A percentile compares a stretch with the other conserved stretches of the same genome.
Evolutionary conservation across 2,329 filamentous ascomycete species (phyloP).

Genomic region (Botryotinia globosa): DNA sequence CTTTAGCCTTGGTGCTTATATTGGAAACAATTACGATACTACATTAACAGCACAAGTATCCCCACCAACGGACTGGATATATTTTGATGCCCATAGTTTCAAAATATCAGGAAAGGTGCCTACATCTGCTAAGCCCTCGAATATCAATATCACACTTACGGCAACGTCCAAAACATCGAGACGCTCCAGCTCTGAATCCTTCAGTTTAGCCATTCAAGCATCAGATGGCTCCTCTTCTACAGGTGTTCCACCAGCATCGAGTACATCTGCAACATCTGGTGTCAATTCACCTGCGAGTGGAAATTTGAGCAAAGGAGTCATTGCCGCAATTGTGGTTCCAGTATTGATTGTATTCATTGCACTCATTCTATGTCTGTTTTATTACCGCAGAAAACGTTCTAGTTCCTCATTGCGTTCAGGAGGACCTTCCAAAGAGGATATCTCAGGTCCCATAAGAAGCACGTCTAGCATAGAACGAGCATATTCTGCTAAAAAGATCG

Average conservation of each 20-base stretch:
- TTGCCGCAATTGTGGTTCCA: conserved; percentile 33
- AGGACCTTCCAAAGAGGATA: conserved; percentile 28
- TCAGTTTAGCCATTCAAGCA: conserved; percentile 26
- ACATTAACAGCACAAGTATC: conserved; percentile 25
- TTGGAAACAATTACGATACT: conserved; percentile 31
- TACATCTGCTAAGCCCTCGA: conserved; percentile 18
- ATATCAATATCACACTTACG: conserved; percentile 29
- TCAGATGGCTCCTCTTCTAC: conserved; percentile 6
- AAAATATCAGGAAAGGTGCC: conserved; percentile 33
- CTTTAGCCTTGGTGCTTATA: conserved; percentile 29
- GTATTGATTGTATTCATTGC: conserved; percentile 24
- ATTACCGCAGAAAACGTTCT: conserved; percentile 25
- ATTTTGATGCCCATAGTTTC: conserved; percentile 32
- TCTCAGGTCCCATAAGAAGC: conserved; percentile 29
- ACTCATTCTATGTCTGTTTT: conserved; percentile 28
- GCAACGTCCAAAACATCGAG: conserved; percentile 30
- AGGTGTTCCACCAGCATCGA: conserved; percentile 17
- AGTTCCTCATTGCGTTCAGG: conserved; percentile 18
- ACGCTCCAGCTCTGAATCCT: conserved; percentile 25
- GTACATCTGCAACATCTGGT: conserved; percentile 15
- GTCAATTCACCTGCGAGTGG: background rate
- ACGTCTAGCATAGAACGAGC: conserved; percentile 24
- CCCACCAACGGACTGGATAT: conserved; percentile 31
- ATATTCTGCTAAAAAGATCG: conserved; percentile 23
- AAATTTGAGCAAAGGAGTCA: conserved; percentile 24